A percentile compares a stretch with the other conserved stretches of the same genome.
phyloP scores from a whole-genome alignment of 495 filamentous ascomycete species.

The Penicillium ochrochloron region DNA sequence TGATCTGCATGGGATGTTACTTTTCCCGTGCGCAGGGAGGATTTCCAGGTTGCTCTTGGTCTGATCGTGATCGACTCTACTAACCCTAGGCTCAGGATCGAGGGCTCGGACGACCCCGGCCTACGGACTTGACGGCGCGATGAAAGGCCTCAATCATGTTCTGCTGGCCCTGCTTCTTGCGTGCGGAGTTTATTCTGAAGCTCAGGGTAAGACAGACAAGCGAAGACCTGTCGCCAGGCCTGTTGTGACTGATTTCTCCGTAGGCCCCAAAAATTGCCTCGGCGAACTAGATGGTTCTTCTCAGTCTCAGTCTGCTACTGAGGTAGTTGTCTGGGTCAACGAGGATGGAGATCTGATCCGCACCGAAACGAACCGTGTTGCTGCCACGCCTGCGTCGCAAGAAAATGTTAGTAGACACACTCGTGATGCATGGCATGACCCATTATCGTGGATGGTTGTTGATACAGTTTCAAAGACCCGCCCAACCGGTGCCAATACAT shows the following conservation, averaged over 20 bases:
- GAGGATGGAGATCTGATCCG: conserved; percentile 58
- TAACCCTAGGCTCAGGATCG: conserved; percentile 19
- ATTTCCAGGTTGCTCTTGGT: conserved; percentile 21
- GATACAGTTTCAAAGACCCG: conserved; percentile 8
- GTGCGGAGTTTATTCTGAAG: conserved; percentile 19
- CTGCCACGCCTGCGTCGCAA: conserved; percentile 10
- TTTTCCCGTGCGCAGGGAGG: conserved; percentile 17
- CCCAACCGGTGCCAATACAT: conserved; percentile 1
- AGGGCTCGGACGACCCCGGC: conserved; percentile 11
- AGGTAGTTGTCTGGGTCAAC: conserved; percentile 70
- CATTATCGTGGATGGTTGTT: conserved; percentile 6
- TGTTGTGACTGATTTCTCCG: conserved; percentile 7
- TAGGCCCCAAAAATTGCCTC: conserved; percentile 13
- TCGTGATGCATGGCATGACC: background rate
- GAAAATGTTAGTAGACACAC: conserved; percentile 25
- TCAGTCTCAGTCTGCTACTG: conserved; percentile 36
- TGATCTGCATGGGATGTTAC: conserved; percentile 29
- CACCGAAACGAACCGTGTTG: conserved; percentile 25
- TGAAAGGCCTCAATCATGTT: conserved; percentile 27
- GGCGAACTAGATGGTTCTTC: conserved; percentile 11
- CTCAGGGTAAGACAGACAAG: conserved; percentile 20
- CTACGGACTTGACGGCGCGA: conserved; percentile 16
- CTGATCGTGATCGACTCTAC: conserved; percentile 20
- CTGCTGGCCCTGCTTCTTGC: conserved; percentile 24
- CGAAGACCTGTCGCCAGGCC: background rate